Percentiles rank a stretch among this genome's conserved stretches.
These are phyloP conservation scores for Papilionanthe hybrid DNA, from an alignment of 116 monocot genomes.

Conservation along the genomic window DNA sequence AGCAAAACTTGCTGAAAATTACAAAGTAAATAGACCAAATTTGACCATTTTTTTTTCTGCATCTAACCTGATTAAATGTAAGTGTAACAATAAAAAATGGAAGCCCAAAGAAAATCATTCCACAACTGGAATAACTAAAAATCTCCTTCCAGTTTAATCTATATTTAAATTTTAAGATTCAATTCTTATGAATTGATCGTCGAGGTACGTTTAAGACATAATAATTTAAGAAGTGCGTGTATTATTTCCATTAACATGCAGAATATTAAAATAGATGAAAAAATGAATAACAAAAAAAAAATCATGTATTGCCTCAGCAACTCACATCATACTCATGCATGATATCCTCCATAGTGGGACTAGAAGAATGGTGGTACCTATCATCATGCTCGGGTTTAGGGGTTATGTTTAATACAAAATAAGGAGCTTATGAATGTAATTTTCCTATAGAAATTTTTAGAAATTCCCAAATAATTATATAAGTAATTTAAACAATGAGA, in stretches of 20 bases:
- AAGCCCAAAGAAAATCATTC: not conserved
- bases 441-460: no score
- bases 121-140: not conserved
- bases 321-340: no score
- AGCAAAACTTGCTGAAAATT: not conserved
- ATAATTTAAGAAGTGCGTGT: not conserved
- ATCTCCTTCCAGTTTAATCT: not conserved
- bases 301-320: not conserved
- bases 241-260: not conserved
- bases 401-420: no score
- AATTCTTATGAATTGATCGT: not conserved
- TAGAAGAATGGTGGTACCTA: no score
- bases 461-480: no score
- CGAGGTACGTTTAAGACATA: not conserved
- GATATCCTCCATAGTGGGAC: no score
- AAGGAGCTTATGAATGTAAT: no score
- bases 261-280: not conserved
- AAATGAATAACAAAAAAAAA: not conserved
- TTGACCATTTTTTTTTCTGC: not conserved
- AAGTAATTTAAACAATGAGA: no score
- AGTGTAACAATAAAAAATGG: not conserved
- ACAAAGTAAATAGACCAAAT: not conserved
- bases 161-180: not conserved
- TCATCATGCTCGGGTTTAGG: no score
- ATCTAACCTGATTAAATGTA: not conserved